Conservation (phyloP, 225 moss, liverwort and hornwort genomes). For the Bryoerythrophyllum caledonicum region DNA sequence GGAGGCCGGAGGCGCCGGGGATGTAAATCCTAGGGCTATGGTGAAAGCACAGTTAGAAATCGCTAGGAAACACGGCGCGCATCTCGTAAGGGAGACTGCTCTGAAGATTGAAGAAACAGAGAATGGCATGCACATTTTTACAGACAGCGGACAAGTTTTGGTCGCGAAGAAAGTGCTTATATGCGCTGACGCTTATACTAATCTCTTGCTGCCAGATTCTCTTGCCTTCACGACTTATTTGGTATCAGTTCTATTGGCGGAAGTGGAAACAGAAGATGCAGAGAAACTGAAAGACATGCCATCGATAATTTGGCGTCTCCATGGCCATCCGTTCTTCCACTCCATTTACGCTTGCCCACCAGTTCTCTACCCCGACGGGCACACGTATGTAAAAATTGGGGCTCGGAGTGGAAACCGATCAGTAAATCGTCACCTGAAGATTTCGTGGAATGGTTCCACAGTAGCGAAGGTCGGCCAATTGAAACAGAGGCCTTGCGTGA, state of each 20-base stretch:
- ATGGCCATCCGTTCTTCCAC: constrained; percentile 45
- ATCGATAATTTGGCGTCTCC: constrained; percentile 79
- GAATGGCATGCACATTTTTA: constrained; percentile 52
- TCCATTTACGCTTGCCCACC: constrained; percentile 86
- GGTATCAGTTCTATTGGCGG: constrained; percentile 63
- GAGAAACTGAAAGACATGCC: constrained; percentile 68
- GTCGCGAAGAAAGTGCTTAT: constrained; percentile 58
- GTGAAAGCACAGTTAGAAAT: constrained; percentile 67
- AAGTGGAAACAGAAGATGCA: constrained; percentile 52
- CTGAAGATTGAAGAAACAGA: constrained; percentile 58
- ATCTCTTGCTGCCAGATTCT: constrained; percentile 49
- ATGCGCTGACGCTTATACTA: constrained; percentile 73
- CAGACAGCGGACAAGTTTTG: constrained; percentile 53
- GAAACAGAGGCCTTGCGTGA: constrained; percentile 51
- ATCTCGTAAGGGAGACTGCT: constrained; percentile 63
- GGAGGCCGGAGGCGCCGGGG: constrained; percentile 77
- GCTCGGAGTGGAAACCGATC: constrained; percentile 35
- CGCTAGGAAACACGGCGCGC: constrained; percentile 62
- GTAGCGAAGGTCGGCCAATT: constrained; percentile 37
- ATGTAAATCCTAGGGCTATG: constrained; percentile 73
- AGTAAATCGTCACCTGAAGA: constrained; percentile 47
- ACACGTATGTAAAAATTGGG: constrained; percentile 76
- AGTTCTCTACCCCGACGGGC: constrained; percentile 71
- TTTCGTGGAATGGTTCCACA: constrained; percentile 72
- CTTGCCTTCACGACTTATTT: constrained; percentile 48